Evolutionary conservation across 192 early-diverging fungal genomes (phyloP).

Genomic region (Coemansia sp.): DNA sequence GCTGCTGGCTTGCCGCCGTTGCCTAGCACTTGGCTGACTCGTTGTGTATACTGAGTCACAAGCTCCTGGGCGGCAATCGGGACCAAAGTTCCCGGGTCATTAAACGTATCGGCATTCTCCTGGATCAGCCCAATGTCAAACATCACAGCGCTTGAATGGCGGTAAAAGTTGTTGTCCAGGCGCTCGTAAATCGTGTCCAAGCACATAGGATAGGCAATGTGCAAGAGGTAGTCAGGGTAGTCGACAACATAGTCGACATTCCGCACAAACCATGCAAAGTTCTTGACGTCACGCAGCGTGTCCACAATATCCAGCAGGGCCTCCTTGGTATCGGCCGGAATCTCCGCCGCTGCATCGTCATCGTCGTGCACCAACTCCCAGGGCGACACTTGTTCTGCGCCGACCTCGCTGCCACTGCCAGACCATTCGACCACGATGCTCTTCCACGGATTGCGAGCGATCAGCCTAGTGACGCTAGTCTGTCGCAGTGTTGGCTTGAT

Average conservation of each 20-base stretch:
- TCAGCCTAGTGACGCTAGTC: conserved; percentile 40
- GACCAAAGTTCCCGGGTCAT: conserved; percentile 54
- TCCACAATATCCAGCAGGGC: conserved; percentile 49
- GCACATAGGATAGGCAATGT: conserved; percentile 71
- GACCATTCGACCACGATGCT: conserved; percentile 44
- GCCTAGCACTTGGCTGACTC: conserved; percentile 3
- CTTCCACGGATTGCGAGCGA: conserved; percentile 54
- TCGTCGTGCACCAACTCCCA: conserved; percentile 38
- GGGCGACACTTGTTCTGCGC: conserved; percentile 29
- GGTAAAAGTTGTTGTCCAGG: conserved; percentile 59
- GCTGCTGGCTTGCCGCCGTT: neutral
- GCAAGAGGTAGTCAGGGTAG: conserved; percentile 61
- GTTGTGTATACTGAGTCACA: conserved; percentile 7
- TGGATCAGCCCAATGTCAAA: conserved; percentile 65
- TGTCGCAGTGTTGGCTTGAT: conserved; percentile 45
- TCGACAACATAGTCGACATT: conserved; percentile 59
- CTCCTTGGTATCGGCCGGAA: conserved; percentile 19
- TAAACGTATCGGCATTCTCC: conserved; percentile 66
- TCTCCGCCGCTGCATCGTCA: conserved; percentile 8
- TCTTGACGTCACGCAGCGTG: conserved; percentile 35
- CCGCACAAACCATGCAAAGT: conserved; percentile 59
- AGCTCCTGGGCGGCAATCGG: conserved; percentile 36
- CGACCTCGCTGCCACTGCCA: conserved; percentile 4
- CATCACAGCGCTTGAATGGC: conserved; percentile 59
- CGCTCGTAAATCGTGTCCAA: conserved; percentile 60